These are phyloP conservation scores for Discostella pseudostelligera DNA, from an alignment of 108 stramenopile genomes.

Conservation along the genomic window DNA sequence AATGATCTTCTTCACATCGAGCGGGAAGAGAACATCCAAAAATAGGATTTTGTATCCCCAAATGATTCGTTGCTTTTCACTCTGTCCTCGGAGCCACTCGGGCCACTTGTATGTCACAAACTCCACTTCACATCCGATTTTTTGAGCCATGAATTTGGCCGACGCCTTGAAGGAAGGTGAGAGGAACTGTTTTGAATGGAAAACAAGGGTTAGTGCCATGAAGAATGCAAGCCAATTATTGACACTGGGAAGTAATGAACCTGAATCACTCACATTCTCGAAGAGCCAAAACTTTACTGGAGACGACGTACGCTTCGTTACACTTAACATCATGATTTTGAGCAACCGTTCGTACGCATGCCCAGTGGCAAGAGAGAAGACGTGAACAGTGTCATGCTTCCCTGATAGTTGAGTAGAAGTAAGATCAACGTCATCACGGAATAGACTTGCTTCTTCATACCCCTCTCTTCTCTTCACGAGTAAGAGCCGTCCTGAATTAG, in stretches of 20 bases:
- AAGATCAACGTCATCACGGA: slow-evolving; percentile 46
- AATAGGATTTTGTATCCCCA: slow-evolving; percentile 99
- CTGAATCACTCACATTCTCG: slow-evolving; percentile 76
- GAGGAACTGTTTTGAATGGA: slow-evolving; percentile 49
- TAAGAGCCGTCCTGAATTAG: slow-evolving; percentile 45
- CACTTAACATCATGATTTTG: slow-evolving; percentile 99
- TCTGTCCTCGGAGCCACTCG: slow-evolving; percentile 96
- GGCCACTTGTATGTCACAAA: slow-evolving; percentile 91
- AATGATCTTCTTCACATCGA: slow-evolving; percentile 93
- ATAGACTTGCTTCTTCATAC: slow-evolving; percentile 64
- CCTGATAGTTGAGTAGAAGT: slow-evolving; percentile 1
- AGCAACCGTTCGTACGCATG: slow-evolving; percentile 96
- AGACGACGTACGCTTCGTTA: slow-evolving; percentile 88
- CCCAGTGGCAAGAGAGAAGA: slow-evolving; percentile 97
- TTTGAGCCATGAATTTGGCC: slow-evolving; percentile 75
- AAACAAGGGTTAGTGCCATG: neutral
- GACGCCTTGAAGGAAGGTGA: slow-evolving; percentile 93
- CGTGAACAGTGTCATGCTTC: slow-evolving; percentile 86
- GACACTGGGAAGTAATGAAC: neutral
- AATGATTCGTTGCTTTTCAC: slow-evolving; percentile 98
- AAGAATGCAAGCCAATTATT: neutral
- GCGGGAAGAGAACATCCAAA: slow-evolving; percentile 98
- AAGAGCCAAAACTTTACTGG: slow-evolving; percentile 99
- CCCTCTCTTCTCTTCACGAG: slow-evolving; percentile 64
- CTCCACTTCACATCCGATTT: slow-evolving; percentile 88